Conservation (phyloP, 2,329 filamentous ascomycete genomes). For the Cladophialophora psammophila region DNA sequence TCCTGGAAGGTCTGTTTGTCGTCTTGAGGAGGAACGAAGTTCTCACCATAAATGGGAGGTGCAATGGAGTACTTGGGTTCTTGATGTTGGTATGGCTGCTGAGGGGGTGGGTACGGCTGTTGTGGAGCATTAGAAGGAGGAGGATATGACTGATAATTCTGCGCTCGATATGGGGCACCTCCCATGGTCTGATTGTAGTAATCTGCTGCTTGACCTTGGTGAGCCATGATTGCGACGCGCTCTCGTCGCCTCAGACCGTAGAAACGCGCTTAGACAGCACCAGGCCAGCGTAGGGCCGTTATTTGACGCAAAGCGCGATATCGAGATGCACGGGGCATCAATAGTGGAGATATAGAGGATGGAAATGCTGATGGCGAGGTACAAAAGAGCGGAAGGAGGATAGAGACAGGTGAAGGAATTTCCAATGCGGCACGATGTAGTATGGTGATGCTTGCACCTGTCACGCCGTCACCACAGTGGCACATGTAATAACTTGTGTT, state of each 20-base stretch:
- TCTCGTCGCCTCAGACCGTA: background rate
- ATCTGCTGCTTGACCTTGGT: slow-evolving; percentile 40
- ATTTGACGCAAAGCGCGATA: background rate
- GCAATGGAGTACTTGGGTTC: slow-evolving; percentile 36
- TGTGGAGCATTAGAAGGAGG: slow-evolving; percentile 30
- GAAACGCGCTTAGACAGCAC: background rate
- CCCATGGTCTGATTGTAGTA: slow-evolving; percentile 37
- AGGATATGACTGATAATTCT: slow-evolving; percentile 31
- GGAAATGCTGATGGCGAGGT: background rate
- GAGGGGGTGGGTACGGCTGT: slow-evolving; percentile 29
- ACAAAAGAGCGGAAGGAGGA: background rate
- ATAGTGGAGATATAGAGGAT: background rate
- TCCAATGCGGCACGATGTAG: background rate
- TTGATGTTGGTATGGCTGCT: slow-evolving; percentile 30
- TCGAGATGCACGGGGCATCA: background rate
- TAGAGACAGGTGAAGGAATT: background rate
- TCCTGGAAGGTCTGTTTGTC: slow-evolving; percentile 73
- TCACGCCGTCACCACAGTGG: background rate
- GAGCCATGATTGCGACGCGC: slow-evolving; percentile 33
- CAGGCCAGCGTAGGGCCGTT: background rate
- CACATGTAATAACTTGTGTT: slow-evolving; percentile 15
- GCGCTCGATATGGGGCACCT: slow-evolving; percentile 23
- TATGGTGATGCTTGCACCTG: background rate
- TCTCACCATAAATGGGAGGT: slow-evolving; percentile 51
- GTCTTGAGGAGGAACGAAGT: slow-evolving; percentile 48